Percentiles rank a stretch among this genome's conserved stretches.
Evolutionary conservation across 495 filamentous ascomycete species (phyloP).

Genomic region (Bryoglossum gracile): DNA sequence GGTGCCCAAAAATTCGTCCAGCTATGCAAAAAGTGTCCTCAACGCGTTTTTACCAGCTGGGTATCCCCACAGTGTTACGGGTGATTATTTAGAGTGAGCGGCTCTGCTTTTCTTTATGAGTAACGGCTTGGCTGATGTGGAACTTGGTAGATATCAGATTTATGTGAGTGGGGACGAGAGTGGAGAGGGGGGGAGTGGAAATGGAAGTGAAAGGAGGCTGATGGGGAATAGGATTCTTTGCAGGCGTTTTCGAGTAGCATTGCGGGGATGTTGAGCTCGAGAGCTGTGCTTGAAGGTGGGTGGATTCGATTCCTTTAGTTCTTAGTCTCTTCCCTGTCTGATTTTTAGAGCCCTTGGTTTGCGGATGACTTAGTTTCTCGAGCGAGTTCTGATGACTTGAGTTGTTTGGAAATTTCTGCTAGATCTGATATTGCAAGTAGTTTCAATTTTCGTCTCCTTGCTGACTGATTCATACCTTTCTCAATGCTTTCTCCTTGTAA

Average conservation of each 20-base stretch:
- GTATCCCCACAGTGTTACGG: conserved; percentile 83
- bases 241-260: conserved; percentile 96
- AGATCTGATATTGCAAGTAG: no score
- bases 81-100: conserved; percentile 77
- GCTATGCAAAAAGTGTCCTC: conserved; percentile 32
- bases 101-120: conserved; percentile 9
- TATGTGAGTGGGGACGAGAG: no score
- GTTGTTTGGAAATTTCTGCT: no score
- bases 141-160: conserved; percentile 62
- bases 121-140: neutral
- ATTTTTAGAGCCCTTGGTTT: neutral
- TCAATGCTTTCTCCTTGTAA: no score
- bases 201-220: neutral
- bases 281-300: conserved; percentile 80
- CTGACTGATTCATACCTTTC: no score
- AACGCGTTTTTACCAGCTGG: conserved; percentile 87
- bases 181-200: no score
- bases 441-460: no score
- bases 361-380: neutral
- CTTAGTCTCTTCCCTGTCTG: neutral
- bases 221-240: conserved; percentile 64
- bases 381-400: no score
- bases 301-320: neutral
- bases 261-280: conserved; percentile 75
- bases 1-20: conserved; percentile 17